Evolutionary conservation across 2,329 filamentous ascomycete genomes (phyloP).

Genomic region (Exophiala lecanii-corni): DNA sequence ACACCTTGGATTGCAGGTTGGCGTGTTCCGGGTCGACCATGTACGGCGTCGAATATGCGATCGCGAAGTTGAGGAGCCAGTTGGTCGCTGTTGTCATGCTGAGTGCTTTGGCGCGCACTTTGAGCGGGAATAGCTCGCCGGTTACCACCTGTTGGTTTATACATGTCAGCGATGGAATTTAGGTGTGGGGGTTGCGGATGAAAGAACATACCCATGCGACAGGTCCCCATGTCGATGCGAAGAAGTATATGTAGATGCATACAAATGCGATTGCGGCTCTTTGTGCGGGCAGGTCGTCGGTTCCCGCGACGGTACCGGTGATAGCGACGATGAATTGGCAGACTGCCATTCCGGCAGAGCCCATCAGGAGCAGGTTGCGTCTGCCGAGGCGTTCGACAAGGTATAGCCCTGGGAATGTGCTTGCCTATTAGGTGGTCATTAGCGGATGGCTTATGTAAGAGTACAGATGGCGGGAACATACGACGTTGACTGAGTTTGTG

Average conservation of each 20-base stretch:
- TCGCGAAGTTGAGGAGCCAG: conserved; percentile 71
- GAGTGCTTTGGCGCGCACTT: conserved; percentile 67
- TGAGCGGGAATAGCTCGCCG: conserved; percentile 42
- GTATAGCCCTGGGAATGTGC: conserved; percentile 58
- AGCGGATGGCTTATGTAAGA: background rate
- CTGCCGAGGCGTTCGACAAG: conserved; percentile 65
- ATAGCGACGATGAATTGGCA: conserved; percentile 64
- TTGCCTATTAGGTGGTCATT: background rate
- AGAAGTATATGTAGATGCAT: conserved; percentile 70
- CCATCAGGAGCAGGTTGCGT: conserved; percentile 62
- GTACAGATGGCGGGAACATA: conserved; percentile 27
- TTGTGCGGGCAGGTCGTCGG: conserved; percentile 33
- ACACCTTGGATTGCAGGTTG: conserved; percentile 51
- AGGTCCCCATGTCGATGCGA: conserved; percentile 68
- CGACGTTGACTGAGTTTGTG: conserved; percentile 63
- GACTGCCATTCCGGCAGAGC: conserved; percentile 62
- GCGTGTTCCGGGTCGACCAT: conserved; percentile 40
- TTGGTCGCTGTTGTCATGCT: conserved; percentile 72
- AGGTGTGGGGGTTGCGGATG: too few species aligned
- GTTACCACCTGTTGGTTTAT: too few species aligned
- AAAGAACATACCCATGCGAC: conserved; percentile 44
- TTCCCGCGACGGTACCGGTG: conserved; percentile 43
- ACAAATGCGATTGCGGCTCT: conserved; percentile 65
- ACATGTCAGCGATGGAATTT: too few species aligned
- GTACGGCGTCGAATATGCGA: conserved; percentile 76